phyloP scores from a whole-genome alignment of 768 basidiomycete species.

The Russula earlei region DNA sequence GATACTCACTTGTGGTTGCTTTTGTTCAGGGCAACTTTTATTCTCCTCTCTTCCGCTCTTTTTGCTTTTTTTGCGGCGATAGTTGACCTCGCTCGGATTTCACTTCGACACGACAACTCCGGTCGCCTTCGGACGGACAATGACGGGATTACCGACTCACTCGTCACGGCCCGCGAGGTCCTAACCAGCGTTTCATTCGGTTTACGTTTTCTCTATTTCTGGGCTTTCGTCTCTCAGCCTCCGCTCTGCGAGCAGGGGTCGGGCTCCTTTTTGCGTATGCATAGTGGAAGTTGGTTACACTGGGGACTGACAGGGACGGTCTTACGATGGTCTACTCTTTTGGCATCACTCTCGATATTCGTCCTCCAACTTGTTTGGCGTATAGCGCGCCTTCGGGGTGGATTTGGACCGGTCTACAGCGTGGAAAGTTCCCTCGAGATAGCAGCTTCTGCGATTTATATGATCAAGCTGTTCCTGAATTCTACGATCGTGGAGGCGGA shows the following conservation, averaged over 20 bases:
- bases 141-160: slow-evolving; percentile 27
- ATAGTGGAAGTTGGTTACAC: slow-evolving; percentile 56
- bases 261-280: slow-evolving; percentile 7
- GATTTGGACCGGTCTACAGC: slow-evolving; percentile 43
- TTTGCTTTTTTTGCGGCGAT: slow-evolving; percentile 53
- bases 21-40: slow-evolving; percentile 31
- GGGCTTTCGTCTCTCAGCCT: slow-evolving; percentile 52
- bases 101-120: slow-evolving; percentile 26
- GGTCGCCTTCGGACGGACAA: slow-evolving; percentile 1
- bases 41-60: slow-evolving; percentile 48
- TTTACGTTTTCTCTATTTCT: slow-evolving; percentile 56
- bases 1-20: neutral
- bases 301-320: slow-evolving; percentile 50
- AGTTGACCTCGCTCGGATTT: slow-evolving; percentile 49
- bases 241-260: slow-evolving; percentile 36
- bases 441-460: slow-evolving; percentile 46
- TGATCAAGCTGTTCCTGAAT: slow-evolving; percentile 55
- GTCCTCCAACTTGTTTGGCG: slow-evolving; percentile 60
- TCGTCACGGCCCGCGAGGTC: slow-evolving; percentile 49
- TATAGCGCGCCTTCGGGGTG: slow-evolving; percentile 30
- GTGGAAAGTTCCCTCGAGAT: slow-evolving; percentile 51
- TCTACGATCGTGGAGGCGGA: slow-evolving; percentile 35
- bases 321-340: slow-evolving; percentile 43
- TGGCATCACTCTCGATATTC: slow-evolving; percentile 37
- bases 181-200: slow-evolving; percentile 48